phyloP scores from a whole-genome alignment of 2,329 filamentous ascomycete species.

The Acephala macrosclerotiorum region DNA sequence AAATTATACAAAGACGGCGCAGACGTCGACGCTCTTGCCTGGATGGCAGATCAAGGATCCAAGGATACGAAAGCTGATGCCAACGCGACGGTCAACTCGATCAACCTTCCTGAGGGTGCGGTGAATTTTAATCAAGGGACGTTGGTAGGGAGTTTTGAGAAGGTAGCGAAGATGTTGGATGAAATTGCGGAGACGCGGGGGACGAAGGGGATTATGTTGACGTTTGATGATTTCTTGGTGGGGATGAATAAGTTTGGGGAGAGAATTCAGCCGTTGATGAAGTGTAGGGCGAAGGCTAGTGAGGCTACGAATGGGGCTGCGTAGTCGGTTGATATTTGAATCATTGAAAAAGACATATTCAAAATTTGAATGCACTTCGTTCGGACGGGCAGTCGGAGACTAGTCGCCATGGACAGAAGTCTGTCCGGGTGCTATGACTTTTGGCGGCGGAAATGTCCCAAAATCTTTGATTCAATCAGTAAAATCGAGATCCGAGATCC shows the following conservation, averaged over 20 bases:
- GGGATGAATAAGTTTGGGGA: slow-evolving; percentile 44
- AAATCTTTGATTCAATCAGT: too few relatives aligned
- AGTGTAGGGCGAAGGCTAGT: slow-evolving; percentile 36
- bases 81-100: slow-evolving; percentile 40
- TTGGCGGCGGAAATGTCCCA: too few relatives aligned
- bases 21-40: slow-evolving; percentile 43
- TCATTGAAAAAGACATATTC: not conserved
- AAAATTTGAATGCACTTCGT: too few relatives aligned
- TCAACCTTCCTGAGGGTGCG: slow-evolving; percentile 42
- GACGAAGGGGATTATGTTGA: slow-evolving; percentile 47
- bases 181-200: slow-evolving; percentile 43
- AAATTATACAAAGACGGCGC: slow-evolving; percentile 44
- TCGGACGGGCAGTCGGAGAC: too few relatives aligned
- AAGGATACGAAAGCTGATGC: slow-evolving; percentile 45
- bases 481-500: too few relatives aligned
- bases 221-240: slow-evolving; percentile 44
- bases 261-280: slow-evolving; percentile 47
- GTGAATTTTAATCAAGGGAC: slow-evolving; percentile 46
- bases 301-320: not conserved
- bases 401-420: too few relatives aligned
- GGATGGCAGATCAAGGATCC: slow-evolving; percentile 44
- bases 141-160: slow-evolving; percentile 41
- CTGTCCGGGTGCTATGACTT: too few relatives aligned
- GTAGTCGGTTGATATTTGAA: not conserved
- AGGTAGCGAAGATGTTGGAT: slow-evolving; percentile 44